Evolutionary conservation across 352 stramenopile species (phyloP).

Genomic region (Phytophthora palmivora): DNA sequence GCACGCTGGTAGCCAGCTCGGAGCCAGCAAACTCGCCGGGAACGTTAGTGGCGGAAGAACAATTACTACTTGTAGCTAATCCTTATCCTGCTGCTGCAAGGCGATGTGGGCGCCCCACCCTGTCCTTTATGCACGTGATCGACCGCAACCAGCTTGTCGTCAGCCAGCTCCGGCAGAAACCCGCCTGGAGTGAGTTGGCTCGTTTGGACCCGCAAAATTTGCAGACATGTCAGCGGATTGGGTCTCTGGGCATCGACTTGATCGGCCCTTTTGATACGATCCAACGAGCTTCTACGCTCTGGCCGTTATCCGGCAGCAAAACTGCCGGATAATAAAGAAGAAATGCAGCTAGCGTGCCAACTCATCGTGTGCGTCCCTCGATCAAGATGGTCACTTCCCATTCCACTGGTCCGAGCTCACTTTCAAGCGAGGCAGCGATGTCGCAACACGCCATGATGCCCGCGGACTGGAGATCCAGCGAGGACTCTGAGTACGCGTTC

Average conservation of each 20-base stretch:
- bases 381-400: conserved; percentile 33
- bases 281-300: conserved; percentile 28
- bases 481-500: conserved; percentile 31
- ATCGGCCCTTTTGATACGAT: conserved; percentile 14
- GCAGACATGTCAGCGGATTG: conserved; percentile 12
- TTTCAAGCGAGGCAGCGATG: conserved; percentile 13
- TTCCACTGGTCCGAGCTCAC: conserved; percentile 25
- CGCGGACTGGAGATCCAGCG: conserved; percentile 31
- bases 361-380: not conserved
- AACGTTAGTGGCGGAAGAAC: conserved; percentile 6
- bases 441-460: conserved; percentile 15
- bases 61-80: conserved; percentile 9
- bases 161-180: conserved; percentile 1
- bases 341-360: conserved; percentile 21
- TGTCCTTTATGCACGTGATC: conserved; percentile 16
- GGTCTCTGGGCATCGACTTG: not conserved
- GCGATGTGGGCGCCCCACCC: conserved; percentile 7
- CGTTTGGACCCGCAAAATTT: not conserved
- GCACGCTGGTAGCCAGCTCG: conserved; percentile 24
- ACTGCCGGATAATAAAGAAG: conserved; percentile 29
- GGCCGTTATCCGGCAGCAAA: conserved; percentile 34
- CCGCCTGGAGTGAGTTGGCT: not conserved
- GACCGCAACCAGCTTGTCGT: conserved; percentile 12
- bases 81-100: conserved; percentile 21
- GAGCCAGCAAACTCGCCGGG: conserved; percentile 13